Evolutionary conservation across 805 yeast species (phyloP).

Genomic region (Monosporozyma unispora): DNA sequence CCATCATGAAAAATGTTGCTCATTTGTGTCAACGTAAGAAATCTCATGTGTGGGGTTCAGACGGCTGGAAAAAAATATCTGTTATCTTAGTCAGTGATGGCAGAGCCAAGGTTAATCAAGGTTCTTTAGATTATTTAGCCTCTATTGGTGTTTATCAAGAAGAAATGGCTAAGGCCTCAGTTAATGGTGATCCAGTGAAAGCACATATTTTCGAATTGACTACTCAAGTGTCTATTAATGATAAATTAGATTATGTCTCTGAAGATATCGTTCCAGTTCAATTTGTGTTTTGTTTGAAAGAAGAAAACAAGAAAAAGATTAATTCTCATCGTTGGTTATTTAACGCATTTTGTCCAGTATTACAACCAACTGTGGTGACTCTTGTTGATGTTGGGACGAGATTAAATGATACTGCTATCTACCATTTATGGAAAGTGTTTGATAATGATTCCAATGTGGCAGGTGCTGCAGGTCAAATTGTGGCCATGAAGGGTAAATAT

Average conservation of each 20-base stretch:
- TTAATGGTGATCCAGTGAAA: conserved; percentile 82
- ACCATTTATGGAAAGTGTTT: conserved; percentile 95
- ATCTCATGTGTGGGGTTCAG: conserved; percentile 89
- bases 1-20: conserved; percentile 86
- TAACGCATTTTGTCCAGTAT: conserved; percentile 84
- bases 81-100: conserved; percentile 92
- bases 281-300: conserved; percentile 84
- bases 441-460: conserved; percentile 95
- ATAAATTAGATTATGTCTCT: conserved; percentile 81
- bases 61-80: conserved; percentile 94
- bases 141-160: conserved; percentile 97
- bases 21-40: conserved; percentile 74
- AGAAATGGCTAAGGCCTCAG: conserved; percentile 90
- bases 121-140: conserved; percentile 79
- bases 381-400: conserved; percentile 95
- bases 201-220: conserved; percentile 95
- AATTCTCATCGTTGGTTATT: conserved; percentile 98
- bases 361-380: conserved; percentile 86
- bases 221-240: conserved; percentile 87
- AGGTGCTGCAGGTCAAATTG: conserved; percentile 98
- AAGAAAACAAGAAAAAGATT: conserved; percentile 83
- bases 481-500: conserved; percentile 86
- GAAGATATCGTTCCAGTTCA: conserved; percentile 93
- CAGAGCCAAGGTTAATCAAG: conserved; percentile 75
- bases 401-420: conserved; percentile 81